A percentile compares a stretch with the other conserved stretches of the same genome.
Evolutionary conservation across 129 eudicot species (phyloP).

Genomic region (Helichrysum umbraculigerum): DNA sequence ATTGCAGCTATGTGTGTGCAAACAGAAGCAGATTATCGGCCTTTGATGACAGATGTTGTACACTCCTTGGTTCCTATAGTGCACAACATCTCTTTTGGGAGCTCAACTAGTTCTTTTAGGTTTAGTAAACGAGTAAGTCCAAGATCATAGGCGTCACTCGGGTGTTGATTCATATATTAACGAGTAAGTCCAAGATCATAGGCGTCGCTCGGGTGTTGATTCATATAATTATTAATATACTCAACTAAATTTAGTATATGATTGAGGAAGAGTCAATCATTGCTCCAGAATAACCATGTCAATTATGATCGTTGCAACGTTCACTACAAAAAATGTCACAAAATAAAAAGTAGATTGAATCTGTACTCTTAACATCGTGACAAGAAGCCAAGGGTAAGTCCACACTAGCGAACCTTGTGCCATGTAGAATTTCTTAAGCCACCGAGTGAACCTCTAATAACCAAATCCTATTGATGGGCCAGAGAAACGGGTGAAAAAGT

Average conservation of each 20-base stretch:
- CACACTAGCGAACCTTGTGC: background rate
- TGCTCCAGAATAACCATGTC: background rate
- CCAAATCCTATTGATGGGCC: background rate
- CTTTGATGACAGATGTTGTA: conserved; percentile 91
- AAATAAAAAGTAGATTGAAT: background rate
- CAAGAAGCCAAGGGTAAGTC: background rate
- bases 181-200: conserved; percentile 60
- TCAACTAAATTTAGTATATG: background rate
- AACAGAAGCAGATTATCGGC: conserved; percentile 93
- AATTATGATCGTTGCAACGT: background rate
- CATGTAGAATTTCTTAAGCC: background rate
- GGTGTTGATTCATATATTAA: too few species aligned
- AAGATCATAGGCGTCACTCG: conserved; percentile 33
- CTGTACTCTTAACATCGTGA: background rate
- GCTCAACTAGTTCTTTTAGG: conserved; percentile 57
- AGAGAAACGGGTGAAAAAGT: background rate
- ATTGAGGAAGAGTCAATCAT: background rate
- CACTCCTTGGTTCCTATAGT: conserved; percentile 82
- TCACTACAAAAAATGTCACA: background rate
- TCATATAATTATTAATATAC: background rate
- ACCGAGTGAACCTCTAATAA: background rate
- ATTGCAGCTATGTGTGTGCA: conserved; percentile 96
- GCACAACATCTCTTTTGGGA: conserved; percentile 48
- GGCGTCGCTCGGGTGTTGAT: background rate
- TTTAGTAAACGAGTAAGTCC: conserved; percentile 59